Percentiles rank a stretch among this genome's conserved stretches.
These are phyloP conservation scores for Taphrina confusa DNA, from an alignment of 1,139 yeast genomes.

Conservation along the genomic window DNA sequence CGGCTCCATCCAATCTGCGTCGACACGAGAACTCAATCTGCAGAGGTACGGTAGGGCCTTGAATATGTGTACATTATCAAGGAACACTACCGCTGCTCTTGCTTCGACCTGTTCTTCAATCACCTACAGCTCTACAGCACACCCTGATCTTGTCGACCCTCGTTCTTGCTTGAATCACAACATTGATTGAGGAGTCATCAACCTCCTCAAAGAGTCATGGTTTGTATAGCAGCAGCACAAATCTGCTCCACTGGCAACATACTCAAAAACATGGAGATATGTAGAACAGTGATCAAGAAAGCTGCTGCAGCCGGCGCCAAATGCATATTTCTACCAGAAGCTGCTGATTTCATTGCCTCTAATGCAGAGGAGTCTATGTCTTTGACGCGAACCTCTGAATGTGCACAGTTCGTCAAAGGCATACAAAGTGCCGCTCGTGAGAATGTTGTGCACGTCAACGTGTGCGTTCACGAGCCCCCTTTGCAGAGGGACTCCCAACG, in stretches of 20 bases:
- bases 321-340: slow-evolving; percentile 84
- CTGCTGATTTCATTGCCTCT: slow-evolving; percentile 78
- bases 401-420: slow-evolving; percentile 55
- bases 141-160: too few relatives aligned
- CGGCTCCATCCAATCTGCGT: not conserved
- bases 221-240: slow-evolving; percentile 80
- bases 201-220: too few relatives aligned
- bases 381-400: slow-evolving; percentile 57
- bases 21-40: too few relatives aligned
- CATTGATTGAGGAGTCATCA: too few relatives aligned
- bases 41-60: too few relatives aligned
- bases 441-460: slow-evolving; percentile 49
- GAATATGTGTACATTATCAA: too few relatives aligned
- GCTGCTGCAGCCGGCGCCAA: slow-evolving; percentile 51
- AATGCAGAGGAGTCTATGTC: slow-evolving; percentile 61
- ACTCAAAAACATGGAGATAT: slow-evolving; percentile 59
- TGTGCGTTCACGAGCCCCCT: slow-evolving; percentile 84
- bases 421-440: slow-evolving; percentile 55
- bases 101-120: too few relatives aligned
- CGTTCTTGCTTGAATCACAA: too few relatives aligned
- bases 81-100: too few relatives aligned
- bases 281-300: slow-evolving; percentile 55
- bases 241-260: slow-evolving; percentile 72
- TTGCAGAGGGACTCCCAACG: slow-evolving; percentile 40
- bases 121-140: too few relatives aligned